Base-by-base conservation (phyloP, 352 stramenopile species). In the Globisporangium megalacanthum region DNA sequence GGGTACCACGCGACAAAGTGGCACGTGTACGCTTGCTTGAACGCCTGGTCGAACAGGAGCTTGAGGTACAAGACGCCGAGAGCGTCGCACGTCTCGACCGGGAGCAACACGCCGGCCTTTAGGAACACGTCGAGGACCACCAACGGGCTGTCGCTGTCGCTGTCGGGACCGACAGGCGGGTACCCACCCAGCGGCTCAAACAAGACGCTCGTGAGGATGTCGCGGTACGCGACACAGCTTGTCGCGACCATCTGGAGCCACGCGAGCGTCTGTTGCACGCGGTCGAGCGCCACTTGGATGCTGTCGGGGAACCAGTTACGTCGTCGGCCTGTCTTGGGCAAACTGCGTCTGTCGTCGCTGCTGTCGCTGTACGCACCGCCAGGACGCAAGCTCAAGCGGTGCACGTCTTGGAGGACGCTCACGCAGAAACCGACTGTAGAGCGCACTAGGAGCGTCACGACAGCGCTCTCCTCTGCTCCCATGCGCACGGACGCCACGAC, bases 1-100 rank as follows among this genome's bases (percentile, higher is more conserved):
- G 79, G 77, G 55, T 94, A 94, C 77, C 76, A 86, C 49, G 81
- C 73, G 29, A 92, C 75, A 62, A 94, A 94, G 54, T 89, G 76
- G 50, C 77, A 86, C 9, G 83, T 91, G 59, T 88, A 94, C 60
- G 75, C 67, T 58, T 88, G 70, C 66, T 94, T 94, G 69, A 94
- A 94, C 35, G 62, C 56, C 53, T 87, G 70, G 62, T 92, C 83
- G 36, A 94, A 92, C 7, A 94, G 61, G 14, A 94, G 66, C 49
- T 92, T 90, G 39, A 94, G 54, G 57, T 88, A 94, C 42, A 94
- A 54, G 15, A 94, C 83, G 8, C 83, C 81, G n/a, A 94, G 74
- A 6, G 77, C 75, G 47, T 94, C 83, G 41, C 76, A 87, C 41
- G 73, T 76, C 47, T 91, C 80, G 9, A 89, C 62, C 4, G 83